Percentiles rank a stretch among this genome's conserved stretches.
These are phyloP conservation scores for Anaeromyces robustus DNA, from an alignment of 192 early-diverging fungal genomes.

Conservation along the genomic window DNA sequence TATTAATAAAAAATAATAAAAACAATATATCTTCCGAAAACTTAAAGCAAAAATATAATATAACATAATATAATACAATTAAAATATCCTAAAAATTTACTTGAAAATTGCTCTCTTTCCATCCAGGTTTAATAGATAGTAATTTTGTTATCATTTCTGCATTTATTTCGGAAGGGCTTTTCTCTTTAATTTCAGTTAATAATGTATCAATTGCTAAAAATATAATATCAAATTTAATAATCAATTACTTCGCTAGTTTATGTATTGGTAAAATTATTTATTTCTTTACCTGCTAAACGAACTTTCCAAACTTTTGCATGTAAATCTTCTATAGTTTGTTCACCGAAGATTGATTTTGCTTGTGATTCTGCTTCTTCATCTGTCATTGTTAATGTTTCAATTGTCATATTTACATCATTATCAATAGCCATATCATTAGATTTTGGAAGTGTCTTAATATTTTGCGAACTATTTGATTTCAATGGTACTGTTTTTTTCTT, in stretches of 20 bases:
- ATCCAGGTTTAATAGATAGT: slow-evolving; percentile 71
- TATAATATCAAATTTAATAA: too few species aligned
- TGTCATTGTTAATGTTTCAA: slow-evolving; percentile 38
- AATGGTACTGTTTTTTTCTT: slow-evolving; percentile 2
- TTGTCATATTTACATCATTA: background rate
- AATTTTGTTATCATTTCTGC: slow-evolving; percentile 70
- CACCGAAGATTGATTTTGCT: slow-evolving; percentile 43
- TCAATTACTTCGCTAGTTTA: too few species aligned
- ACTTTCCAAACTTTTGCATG: slow-evolving; percentile 76
- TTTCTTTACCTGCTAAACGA: slow-evolving; percentile 47
- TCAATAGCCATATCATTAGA: slow-evolving; percentile 17
- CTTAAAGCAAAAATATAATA: too few species aligned
- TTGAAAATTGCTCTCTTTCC: slow-evolving; percentile 98
- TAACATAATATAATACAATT: too few species aligned
- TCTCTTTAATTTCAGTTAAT: slow-evolving; percentile 40
- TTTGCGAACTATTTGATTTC: slow-evolving; percentile 7
- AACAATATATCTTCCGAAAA: background rate
- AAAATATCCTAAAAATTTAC: slow-evolving; percentile 3
- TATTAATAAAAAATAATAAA: background rate
- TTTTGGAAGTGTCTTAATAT: slow-evolving; percentile 13
- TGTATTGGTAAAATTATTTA: too few species aligned
- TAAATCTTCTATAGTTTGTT: slow-evolving; percentile 35
- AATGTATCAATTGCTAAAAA: slow-evolving; percentile 52
- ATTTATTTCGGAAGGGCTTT: slow-evolving; percentile 30
- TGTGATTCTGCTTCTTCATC: slow-evolving; percentile 45